Evolutionary conservation across 202 grass and related monocot species (phyloP), one percentile per base, ranked within the genome.

Genomic region (Hordeum pubiflorum): DNA sequence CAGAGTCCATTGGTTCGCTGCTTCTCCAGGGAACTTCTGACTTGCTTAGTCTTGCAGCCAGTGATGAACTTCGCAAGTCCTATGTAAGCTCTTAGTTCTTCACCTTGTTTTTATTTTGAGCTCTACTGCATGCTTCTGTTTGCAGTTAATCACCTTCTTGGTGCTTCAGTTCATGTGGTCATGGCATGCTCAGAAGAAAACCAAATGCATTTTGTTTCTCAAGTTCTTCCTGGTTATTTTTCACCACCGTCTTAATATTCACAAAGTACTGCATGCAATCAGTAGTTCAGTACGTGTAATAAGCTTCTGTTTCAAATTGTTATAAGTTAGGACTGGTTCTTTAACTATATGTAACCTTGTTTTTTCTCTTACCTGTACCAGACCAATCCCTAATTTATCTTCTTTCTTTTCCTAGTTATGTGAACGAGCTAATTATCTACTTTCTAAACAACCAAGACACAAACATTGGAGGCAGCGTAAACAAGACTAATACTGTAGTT

Each of bases 11-110:
- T 99, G 62, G 86, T 93, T 69, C 86, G 88, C 79, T 93, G 92
- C 85, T 86, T 99, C 63, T 91, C 90, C 69, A 87, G 96, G 81
- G 96, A 99, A 77, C 22, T 99, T 39, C 69, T 99, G 77, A 88
- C 92, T 44, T 91, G 90, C 83, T 69, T 99, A 74, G 92, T 99
- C 81, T 86, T 99, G 64, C 87, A 95, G 44, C 92, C 96, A 63
- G 80, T 93, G 74, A 93, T 99, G 87, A 99, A 93, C 81, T 90
- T 99, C 32, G 92, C 96, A 32, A 91, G 90, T 74, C 92, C 96
- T 73, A 86, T 87, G 96, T 99, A 93, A 87, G 83, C 43, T 91
- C 65, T 69, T 61, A 64, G 17, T 66, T 75, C n/a, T 89, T 66
- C 50, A 32, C 77, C 18, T 34, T 74, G 9, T 85, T 60, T 86